A percentile compares a stretch with the other conserved stretches of the same genome.
Evolutionary conservation across 495 filamentous ascomycete species (phyloP).

Genomic region (Trichocladium antarcticum): DNA sequence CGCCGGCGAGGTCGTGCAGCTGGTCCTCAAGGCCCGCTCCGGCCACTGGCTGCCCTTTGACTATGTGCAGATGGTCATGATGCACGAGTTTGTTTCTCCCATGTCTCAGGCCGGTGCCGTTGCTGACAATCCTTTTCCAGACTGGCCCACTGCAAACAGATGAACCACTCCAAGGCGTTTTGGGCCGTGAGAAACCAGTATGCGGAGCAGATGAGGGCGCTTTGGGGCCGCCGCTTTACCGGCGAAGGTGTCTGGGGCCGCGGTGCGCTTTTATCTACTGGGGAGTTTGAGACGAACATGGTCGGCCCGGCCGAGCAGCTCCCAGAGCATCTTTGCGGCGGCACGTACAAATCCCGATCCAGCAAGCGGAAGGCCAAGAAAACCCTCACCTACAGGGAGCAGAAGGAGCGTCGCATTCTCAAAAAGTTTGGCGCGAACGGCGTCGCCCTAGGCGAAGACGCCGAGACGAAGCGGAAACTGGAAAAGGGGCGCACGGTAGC

Average conservation of each 20-base stretch:
- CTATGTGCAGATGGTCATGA: constrained; percentile 78
- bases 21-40: constrained; percentile 55
- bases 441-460: constrained; percentile 54
- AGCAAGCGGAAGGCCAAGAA: constrained; percentile 43
- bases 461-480: constrained; percentile 47
- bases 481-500: constrained; percentile 50
- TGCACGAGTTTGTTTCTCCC: constrained; percentile 45
- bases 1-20: constrained; percentile 68
- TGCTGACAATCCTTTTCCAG: constrained; percentile 13
- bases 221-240: constrained; percentile 56
- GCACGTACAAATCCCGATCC: constrained; percentile 48
- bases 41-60: constrained; percentile 63
- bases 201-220: constrained; percentile 48
- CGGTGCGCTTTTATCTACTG: constrained; percentile 48
- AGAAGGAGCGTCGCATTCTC: constrained; percentile 50
- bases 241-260: constrained; percentile 71
- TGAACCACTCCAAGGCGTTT: constrained; percentile 67
- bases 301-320: constrained; percentile 42
- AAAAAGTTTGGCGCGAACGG: constrained; percentile 68
- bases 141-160: constrained; percentile 69
- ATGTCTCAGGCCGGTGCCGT: not conserved
- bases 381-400: constrained; percentile 50
- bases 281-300: constrained; percentile 43
- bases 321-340: constrained; percentile 58
- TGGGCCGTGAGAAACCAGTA: constrained; percentile 62